These are phyloP conservation scores for Cocos nucifera DNA, from an alignment of 176 grass and related monocot species.

Conservation along the genomic window DNA sequence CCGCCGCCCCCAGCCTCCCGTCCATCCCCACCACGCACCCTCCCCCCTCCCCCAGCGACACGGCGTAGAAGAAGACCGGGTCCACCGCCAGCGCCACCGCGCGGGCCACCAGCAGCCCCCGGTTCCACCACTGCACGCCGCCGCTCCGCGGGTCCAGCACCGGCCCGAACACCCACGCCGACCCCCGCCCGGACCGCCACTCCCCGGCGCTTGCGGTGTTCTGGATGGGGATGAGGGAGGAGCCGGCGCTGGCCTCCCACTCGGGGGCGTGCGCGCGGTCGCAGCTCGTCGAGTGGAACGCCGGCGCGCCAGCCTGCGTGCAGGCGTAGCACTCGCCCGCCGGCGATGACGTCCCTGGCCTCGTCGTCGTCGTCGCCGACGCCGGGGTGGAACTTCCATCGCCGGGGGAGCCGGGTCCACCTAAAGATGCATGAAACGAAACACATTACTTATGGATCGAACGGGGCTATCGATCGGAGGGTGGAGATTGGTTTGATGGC, in stretches of 20 bases:
- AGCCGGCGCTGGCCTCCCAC: conserved; percentile 87
- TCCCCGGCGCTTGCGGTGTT: neutral
- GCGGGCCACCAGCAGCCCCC: conserved; percentile 63
- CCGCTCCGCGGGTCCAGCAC: conserved; percentile 82
- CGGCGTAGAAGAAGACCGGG: conserved; percentile 93
- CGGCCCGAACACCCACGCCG: conserved; percentile 46
- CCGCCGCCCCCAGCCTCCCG: conserved; percentile 41
- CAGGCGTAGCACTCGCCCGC: conserved; percentile 82
- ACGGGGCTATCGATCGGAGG: too few species aligned
- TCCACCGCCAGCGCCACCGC: conserved; percentile 64
- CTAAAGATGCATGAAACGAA: too few species aligned
- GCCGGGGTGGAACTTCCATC: too few species aligned
- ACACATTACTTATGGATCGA: too few species aligned
- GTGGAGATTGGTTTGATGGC: too few species aligned
- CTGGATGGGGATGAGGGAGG: conserved; percentile 84
- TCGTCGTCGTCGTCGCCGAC: neutral
- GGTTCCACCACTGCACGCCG: conserved; percentile 85
- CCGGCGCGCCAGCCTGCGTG: conserved; percentile 79
- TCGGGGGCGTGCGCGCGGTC: conserved; percentile 68
- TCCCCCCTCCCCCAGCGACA: conserved; percentile 40
- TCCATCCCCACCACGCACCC: conserved; percentile 50
- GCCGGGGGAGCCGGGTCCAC: too few species aligned
- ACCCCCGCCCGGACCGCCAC: neutral
- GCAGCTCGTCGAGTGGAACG: conserved; percentile 92
- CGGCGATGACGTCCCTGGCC: neutral